A percentile compares a stretch with the other conserved stretches of the same genome.
phyloP scores from a whole-genome alignment of 768 basidiomycete species.

The Tremella mesenterica region DNA sequence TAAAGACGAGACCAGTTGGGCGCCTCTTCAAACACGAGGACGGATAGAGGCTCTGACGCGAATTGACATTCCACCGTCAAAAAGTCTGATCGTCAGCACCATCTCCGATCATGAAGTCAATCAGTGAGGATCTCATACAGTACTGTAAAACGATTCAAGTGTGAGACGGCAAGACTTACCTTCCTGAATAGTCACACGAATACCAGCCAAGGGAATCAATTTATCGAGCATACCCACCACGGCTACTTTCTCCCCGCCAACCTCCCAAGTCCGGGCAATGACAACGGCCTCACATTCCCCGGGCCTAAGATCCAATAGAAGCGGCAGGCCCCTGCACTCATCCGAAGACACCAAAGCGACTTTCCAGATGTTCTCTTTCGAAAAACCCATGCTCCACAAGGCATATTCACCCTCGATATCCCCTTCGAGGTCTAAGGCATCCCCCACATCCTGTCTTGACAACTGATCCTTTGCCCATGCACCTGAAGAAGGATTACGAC shows the following conservation, averaged over 20 bases:
- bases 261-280: conserved; percentile 11
- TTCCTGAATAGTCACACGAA: conserved; percentile 1
- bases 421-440: conserved; percentile 10
- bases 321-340: background rate
- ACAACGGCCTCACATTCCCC: conserved; percentile 12
- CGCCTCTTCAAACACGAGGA: no score
- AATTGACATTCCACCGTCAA: no score
- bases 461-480: conserved; percentile 14
- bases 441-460: conserved; percentile 12
- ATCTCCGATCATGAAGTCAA: no score
- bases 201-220: conserved; percentile 13
- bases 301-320: conserved; percentile 8
- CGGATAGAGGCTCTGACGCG: no score
- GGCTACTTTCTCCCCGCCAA: conserved; percentile 7
- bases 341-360: background rate
- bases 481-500: conserved; percentile 5
- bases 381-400: background rate
- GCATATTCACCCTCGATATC: background rate
- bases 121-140: no score
- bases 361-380: background rate
- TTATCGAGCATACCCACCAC: conserved; percentile 27
- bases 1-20: no score
- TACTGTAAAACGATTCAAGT: no score
- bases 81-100: no score
- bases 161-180: no score